Conservation (phyloP, 1,284 basidiomycete species). For the Termitomyces sp. region DNA sequence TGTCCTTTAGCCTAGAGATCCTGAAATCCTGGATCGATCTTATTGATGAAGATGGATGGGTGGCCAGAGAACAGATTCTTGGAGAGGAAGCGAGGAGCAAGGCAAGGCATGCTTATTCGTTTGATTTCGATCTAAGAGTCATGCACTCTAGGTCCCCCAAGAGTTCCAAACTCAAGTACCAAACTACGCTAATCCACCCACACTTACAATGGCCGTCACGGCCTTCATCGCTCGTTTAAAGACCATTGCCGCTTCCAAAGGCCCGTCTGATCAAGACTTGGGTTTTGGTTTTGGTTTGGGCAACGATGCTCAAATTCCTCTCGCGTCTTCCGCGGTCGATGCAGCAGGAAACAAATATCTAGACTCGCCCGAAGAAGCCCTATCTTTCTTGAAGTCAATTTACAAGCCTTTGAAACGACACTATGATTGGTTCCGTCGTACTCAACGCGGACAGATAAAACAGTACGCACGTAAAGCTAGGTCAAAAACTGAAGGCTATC, state of each 20-base stretch:
- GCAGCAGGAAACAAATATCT: constrained; percentile 47
- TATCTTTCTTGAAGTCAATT: constrained; percentile 70
- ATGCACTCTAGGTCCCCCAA: constrained; percentile 57
- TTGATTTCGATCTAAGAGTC: background rate
- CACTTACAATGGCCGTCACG: constrained; percentile 85
- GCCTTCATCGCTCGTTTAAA: constrained; percentile 79
- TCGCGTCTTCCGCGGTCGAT: constrained; percentile 25
- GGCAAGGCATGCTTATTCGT: constrained; percentile 31
- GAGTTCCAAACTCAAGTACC: constrained; percentile 94
- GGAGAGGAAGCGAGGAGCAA: constrained; percentile 93
- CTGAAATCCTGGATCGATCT: constrained; percentile 85
- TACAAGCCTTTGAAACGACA: constrained; percentile 84
- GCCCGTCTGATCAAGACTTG: constrained; percentile 54
- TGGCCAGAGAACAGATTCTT: constrained; percentile 91
- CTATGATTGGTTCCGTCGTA: constrained; percentile 93
- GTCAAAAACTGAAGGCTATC: constrained; percentile 84
- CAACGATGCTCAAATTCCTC: constrained; percentile 38
- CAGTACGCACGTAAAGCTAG: constrained; percentile 80
- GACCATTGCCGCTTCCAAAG: constrained; percentile 28
- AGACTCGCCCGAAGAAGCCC: constrained; percentile 54
- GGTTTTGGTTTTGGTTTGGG: constrained; percentile 54
- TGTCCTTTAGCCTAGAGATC: constrained; percentile 69
- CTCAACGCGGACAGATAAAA: constrained; percentile 89
- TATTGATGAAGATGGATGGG: constrained; percentile 92
- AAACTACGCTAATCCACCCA: constrained; percentile 90